Percentiles rank a stretch among this genome's conserved stretches.
Conservation (phyloP, 2,329 filamentous ascomycete species). For the Stagonosporopsis rhizophila region DNA sequence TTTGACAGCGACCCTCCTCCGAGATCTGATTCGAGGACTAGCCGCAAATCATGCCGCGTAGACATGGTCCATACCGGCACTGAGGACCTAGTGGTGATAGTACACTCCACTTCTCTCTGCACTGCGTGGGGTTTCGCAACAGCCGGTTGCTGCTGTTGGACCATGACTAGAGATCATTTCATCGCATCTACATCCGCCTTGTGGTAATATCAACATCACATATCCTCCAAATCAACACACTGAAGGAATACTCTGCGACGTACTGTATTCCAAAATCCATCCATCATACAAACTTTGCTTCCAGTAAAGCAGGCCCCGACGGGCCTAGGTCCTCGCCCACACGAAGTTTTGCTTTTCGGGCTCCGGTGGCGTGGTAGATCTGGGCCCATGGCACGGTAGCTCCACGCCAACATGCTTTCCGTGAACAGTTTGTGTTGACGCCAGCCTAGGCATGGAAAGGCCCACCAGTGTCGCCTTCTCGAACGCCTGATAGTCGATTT, state of each 20-base stretch:
- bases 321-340: background rate
- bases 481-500: background rate
- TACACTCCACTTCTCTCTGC: slow-evolving; percentile 3
- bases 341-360: background rate
- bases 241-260: background rate
- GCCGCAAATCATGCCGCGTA: slow-evolving; percentile 3
- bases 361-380: background rate
- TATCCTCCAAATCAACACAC: background rate
- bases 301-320: background rate
- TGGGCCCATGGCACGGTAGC: background rate
- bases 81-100: slow-evolving; percentile 9
- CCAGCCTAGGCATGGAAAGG: slow-evolving; percentile 8
- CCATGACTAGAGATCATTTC: background rate
- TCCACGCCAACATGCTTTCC: background rate
- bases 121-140: too few relatives aligned
- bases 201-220: background rate
- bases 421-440: slow-evolving; percentile 6
- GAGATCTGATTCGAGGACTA: background rate
- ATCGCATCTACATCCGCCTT: background rate
- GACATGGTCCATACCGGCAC: slow-evolving; percentile 1
- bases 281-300: background rate
- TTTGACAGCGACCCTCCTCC: background rate
- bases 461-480: slow-evolving; percentile 5
- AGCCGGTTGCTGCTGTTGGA: too few relatives aligned
- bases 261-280: background rate